These are phyloP conservation scores for Magnolia sinica DNA, from an alignment of 164 flowering plant species.

Conservation along the genomic window DNA sequence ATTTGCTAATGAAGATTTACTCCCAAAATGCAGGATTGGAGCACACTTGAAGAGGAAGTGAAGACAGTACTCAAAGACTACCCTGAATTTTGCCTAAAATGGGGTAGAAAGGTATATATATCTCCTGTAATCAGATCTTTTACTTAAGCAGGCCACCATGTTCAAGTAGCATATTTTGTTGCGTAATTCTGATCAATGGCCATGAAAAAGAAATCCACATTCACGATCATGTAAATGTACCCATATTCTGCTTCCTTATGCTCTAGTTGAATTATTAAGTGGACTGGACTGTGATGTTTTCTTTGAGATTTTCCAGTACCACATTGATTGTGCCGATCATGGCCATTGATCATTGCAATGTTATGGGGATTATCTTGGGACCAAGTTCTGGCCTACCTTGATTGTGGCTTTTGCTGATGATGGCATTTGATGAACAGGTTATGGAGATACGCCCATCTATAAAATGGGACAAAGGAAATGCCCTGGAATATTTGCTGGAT, in stretches of 20 bases:
- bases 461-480: conserved; percentile 23
- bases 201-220: no score
- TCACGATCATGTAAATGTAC: no score
- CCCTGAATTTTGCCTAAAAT: conserved; percentile 11
- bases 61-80: conserved; percentile 6
- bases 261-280: no score
- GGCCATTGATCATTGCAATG: not conserved
- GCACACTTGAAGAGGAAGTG: conserved; percentile 11
- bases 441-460: conserved; percentile 21
- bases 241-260: no score
- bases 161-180: no score
- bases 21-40: conserved; percentile 11
- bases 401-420: not conserved
- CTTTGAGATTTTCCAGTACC: no score
- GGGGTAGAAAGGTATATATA: conserved; percentile 18
- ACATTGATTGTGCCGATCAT: not conserved
- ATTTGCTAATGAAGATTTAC: not conserved
- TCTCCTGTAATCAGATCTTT: not conserved
- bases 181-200: no score
- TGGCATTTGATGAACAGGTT: conserved; percentile 14
- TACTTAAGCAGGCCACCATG: not conserved
- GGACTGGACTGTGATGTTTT: no score
- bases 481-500: conserved; percentile 19
- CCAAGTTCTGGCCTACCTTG: no score
- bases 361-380: no score